Evolutionary conservation across 1,284 basidiomycete species (phyloP).

Genomic region (Sutorius eximius): DNA sequence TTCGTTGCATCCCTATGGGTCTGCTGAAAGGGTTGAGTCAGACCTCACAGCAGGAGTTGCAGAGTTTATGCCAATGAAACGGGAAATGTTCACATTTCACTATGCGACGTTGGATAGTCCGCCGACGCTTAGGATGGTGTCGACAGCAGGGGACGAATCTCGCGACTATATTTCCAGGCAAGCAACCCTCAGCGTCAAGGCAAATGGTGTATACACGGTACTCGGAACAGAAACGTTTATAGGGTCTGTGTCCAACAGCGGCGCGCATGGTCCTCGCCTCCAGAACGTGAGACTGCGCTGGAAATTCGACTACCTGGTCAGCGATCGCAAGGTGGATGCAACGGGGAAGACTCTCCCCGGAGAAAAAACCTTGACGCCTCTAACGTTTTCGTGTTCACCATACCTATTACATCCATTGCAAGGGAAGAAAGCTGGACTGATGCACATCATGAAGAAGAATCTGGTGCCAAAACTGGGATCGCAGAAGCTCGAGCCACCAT

Average conservation of each 20-base stretch:
- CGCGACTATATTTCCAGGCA: constrained; percentile 73
- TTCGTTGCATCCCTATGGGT: constrained; percentile 31
- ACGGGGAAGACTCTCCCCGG: constrained; percentile 52
- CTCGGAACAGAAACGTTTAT: constrained; percentile 55
- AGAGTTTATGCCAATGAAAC: constrained; percentile 62
- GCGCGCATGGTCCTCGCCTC: constrained; percentile 15
- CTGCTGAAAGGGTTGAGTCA: constrained; percentile 22
- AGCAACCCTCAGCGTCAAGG: constrained; percentile 62
- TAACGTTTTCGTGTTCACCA: constrained; percentile 73
- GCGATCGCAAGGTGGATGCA: constrained; percentile 49
- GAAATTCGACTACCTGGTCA: constrained; percentile 77
- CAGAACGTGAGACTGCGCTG: constrained; percentile 51
- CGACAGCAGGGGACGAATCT: constrained; percentile 59
- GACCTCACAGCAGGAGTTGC: constrained; percentile 43
- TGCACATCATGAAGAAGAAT: constrained; percentile 70
- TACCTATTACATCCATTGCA: constrained; percentile 60
- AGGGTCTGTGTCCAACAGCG: constrained; percentile 20
- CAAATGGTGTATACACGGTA: constrained; percentile 72
- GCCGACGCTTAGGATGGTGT: constrained; percentile 67
- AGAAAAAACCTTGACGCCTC: constrained; percentile 69
- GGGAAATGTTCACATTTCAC: constrained; percentile 66
- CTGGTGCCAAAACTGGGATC: constrained; percentile 58
- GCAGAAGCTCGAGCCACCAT: constrained; percentile 53
- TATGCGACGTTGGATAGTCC: constrained; percentile 66
- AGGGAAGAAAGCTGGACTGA: constrained; percentile 63